Evolutionary conservation across 805 yeast genomes (phyloP).

Genomic region (Yamadazyma paraphyllophila): DNA sequence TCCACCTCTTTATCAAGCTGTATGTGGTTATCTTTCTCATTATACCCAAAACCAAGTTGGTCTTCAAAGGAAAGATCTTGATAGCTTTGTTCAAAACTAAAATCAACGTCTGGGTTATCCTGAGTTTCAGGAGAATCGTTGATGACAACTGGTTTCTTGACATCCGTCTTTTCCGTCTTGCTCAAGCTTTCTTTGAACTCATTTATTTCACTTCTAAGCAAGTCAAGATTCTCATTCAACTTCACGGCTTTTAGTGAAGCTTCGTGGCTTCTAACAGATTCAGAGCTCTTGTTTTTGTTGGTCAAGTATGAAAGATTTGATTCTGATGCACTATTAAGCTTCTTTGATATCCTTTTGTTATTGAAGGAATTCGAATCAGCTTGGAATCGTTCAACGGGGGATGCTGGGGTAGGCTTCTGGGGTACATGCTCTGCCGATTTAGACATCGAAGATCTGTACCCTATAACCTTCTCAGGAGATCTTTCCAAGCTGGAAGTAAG

Average conservation of each 20-base stretch:
- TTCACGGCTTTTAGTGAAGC: slow-evolving; percentile 28
- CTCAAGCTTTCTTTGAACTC: slow-evolving; percentile 44
- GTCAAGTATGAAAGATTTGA: slow-evolving; percentile 4
- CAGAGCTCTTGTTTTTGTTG: slow-evolving; percentile 2
- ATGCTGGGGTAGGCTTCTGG: neutral
- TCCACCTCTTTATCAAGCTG: neutral
- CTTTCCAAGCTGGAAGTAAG: neutral
- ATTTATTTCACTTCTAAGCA: slow-evolving; percentile 41
- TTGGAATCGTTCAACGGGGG: neutral
- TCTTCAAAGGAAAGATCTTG: slow-evolving; percentile 42
- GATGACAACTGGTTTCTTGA: slow-evolving; percentile 8
- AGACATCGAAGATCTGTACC: neutral
- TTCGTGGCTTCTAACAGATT: slow-evolving; percentile 3
- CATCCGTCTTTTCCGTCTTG: slow-evolving; percentile 19
- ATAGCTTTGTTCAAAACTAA: slow-evolving; percentile 39
- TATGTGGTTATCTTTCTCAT: neutral
- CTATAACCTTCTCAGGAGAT: neutral
- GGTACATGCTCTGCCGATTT: neutral
- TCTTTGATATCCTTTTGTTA: no score
- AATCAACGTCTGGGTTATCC: slow-evolving; percentile 20
- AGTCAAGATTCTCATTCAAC: slow-evolving; percentile 40
- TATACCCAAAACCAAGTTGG: slow-evolving; percentile 25
- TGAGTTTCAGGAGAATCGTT: slow-evolving; percentile 15
- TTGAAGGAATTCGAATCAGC: no score
- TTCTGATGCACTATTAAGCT: neutral